phyloP scores from a whole-genome alignment of 2,329 filamentous ascomycete species.

The Calonectria honghensis region DNA sequence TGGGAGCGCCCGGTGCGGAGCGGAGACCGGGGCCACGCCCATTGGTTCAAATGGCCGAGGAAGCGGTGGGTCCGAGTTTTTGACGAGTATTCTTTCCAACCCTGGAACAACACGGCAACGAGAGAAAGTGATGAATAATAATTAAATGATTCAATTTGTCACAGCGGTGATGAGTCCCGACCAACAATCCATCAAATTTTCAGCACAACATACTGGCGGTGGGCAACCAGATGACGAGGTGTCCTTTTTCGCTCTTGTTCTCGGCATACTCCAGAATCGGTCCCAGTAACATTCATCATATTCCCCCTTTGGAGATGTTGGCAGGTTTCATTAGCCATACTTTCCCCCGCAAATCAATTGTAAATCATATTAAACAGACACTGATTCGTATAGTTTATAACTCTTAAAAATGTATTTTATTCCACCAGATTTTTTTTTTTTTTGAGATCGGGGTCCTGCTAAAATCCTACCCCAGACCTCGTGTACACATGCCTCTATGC shows the following conservation, averaged over 20 bases:
- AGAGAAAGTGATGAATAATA: neutral
- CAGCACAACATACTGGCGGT: neutral
- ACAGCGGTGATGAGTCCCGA: neutral
- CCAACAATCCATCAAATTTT: neutral
- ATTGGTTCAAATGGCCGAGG: constrained; percentile 27
- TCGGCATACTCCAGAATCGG: neutral
- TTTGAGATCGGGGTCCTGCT: neutral
- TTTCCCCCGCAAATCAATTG: no score
- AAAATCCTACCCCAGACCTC: neutral
- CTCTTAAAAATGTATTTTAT: neutral
- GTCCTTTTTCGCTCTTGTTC: neutral
- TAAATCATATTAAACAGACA: neutral
- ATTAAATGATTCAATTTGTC: constrained; percentile 5
- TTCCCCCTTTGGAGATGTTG: neutral
- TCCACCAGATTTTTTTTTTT: neutral
- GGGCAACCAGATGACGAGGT: neutral
- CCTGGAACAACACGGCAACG: neutral
- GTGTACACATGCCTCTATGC: neutral
- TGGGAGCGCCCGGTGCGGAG: neutral
- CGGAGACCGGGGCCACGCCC: neutral
- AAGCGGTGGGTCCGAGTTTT: neutral
- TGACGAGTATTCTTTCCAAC: neutral
- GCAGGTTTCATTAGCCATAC: neutral
- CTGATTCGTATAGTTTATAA: neutral
- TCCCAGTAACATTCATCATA: no score